Evolutionary conservation across 306 rosid genomes (phyloP), one percentile per base, ranked within the genome.

Genomic region (Albizia julibrissin): DNA sequence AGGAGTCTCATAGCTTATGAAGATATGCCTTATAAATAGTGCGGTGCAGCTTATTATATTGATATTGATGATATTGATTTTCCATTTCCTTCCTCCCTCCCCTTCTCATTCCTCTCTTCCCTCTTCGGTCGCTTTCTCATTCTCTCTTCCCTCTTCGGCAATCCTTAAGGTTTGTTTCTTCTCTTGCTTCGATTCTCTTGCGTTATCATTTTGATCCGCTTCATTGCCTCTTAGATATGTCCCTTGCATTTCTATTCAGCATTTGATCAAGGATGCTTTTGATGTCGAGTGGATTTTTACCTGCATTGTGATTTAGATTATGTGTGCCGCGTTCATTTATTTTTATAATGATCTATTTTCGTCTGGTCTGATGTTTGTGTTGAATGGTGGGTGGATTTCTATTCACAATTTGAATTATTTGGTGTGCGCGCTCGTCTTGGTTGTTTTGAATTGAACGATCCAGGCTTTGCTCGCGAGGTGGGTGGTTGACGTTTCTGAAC

Each of bases 161-260:
- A 72, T 80, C 56, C n/a, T 10, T 16, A 13, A 88, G 91, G 89
- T 85, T 50, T 19, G n/a, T n/a, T 73, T 64, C 68, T 26, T n/a
- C 46, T 34, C 9, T n/a, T 22, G 24, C 49, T 74, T 34, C 46
- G 2, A 1, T 54, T 54, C 47, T 5, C 22, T 50, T 52, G 6
- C 65, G 10, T 18, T 43, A 40, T 74, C 59, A 13, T n/a, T 18
- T 71, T 21, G 44, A 40, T 78, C 59, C 39, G 66, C 46, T 61
- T 46, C 62, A 0, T 26, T 69, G 12, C 12, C 1, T 3, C 62
- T 15, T 29, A 61, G 89, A 85, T 85, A 83, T 74, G 78, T 39
- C 44, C 64, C 67, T 54, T 34, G n/a, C 78, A 52, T 74, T 74
- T 2, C 44, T 27, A 10, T 50, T 73, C 27, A 4, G 37, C 46